Evolutionary conservation across 768 basidiomycete genomes (phyloP).

Genomic region (Melanogaster broomeanus): DNA sequence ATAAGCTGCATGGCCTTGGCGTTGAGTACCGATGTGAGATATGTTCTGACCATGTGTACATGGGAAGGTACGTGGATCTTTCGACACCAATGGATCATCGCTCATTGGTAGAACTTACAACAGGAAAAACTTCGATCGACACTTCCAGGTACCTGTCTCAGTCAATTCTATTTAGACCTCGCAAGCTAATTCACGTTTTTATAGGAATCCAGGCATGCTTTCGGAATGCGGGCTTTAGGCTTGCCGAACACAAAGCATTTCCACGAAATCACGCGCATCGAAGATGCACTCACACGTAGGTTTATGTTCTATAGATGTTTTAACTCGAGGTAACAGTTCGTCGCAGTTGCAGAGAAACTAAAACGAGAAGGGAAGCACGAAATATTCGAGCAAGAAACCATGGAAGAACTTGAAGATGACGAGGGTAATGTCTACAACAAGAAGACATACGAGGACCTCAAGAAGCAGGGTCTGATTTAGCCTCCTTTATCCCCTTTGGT

Average conservation of each 20-base stretch:
- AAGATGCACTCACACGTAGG: conserved; percentile 92
- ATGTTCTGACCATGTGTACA: conserved; percentile 94
- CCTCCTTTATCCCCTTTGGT: background rate
- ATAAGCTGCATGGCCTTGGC: conserved; percentile 97
- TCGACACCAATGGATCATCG: background rate
- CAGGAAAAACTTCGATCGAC: conserved; percentile 94
- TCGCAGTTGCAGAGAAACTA: conserved; percentile 90
- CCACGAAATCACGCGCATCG: conserved; percentile 96
- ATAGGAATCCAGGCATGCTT: conserved; percentile 93
- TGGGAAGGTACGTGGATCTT: conserved; percentile 71
- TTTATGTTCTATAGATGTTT: conserved; percentile 19
- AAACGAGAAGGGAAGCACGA: conserved; percentile 97
- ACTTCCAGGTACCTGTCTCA: conserved; percentile 70
- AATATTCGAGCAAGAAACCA: conserved; percentile 89
- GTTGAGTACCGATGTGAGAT: conserved; percentile 98
- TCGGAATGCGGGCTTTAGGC: conserved; percentile 96
- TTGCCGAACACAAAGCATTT: conserved; percentile 99
- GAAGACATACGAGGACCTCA: conserved; percentile 97
- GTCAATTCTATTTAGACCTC: conserved; percentile 3
- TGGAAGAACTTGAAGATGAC: conserved; percentile 97
- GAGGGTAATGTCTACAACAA: conserved; percentile 98
- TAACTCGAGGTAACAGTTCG: background rate
- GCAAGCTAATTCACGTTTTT: conserved; percentile 22
- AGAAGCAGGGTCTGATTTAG: conserved; percentile 90
- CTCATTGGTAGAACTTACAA: conserved; percentile 17